Evolutionary conservation across 106 monocot species (phyloP).

Genomic region (Phalaenopsis equestris): DNA sequence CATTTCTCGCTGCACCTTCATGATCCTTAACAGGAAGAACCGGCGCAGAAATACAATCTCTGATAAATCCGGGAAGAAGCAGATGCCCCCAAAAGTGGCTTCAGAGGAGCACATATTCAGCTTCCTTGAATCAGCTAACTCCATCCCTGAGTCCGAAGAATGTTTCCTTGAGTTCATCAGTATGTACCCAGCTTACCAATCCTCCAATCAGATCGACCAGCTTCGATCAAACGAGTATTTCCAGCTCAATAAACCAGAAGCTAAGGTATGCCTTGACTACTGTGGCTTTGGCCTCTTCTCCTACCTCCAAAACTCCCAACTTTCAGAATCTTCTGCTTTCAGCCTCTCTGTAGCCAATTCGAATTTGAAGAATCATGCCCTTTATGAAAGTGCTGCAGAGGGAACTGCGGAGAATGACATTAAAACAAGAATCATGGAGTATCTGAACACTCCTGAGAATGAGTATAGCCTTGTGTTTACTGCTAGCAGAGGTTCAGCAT

Average conservation of each 20-base stretch:
- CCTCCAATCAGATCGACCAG: conserved; percentile 40
- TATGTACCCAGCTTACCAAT: conserved; percentile 51
- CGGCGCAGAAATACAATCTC: not conserved
- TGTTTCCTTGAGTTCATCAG: conserved; percentile 41
- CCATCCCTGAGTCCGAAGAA: conserved; percentile 36
- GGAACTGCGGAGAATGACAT: conserved; percentile 55
- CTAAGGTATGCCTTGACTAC: conserved; percentile 67
- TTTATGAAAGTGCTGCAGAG: conserved; percentile 40
- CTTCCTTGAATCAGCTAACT: conserved; percentile 21
- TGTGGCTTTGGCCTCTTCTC: conserved; percentile 72
- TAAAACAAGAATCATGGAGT: conserved; percentile 49
- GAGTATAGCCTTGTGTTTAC: conserved; percentile 71
- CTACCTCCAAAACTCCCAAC: conserved; percentile 34
- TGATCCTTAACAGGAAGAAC: conserved; percentile 53
- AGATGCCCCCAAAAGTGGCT: not conserved
- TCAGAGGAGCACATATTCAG: conserved; percentile 21
- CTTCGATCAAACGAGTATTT: conserved; percentile 41
- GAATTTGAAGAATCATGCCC: conserved; percentile 52
- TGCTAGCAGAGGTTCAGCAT: conserved; percentile 59
- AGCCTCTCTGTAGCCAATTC: conserved; percentile 48
- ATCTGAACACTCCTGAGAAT: conserved; percentile 54
- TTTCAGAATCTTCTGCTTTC: conserved; percentile 42
- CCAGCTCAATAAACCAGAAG: conserved; percentile 27
- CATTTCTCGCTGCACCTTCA: conserved; percentile 74
- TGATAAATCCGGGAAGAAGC: conserved; percentile 2